Evolutionary conservation across 2,329 filamentous ascomycete species (phyloP), one percentile per base, ranked within the genome.

Genomic region (Botrytis aclada): DNA sequence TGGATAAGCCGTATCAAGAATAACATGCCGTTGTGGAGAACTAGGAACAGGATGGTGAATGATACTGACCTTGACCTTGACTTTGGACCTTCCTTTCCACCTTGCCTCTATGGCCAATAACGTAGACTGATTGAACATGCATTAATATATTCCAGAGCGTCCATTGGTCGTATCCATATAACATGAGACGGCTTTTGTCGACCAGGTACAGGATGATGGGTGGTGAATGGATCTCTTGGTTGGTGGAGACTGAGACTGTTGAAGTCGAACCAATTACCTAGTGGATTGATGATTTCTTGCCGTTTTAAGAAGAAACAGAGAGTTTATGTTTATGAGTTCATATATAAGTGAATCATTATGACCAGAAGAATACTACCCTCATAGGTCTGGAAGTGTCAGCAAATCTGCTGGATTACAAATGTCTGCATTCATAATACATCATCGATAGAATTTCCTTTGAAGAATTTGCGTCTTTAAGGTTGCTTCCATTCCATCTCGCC

Each of bases 161-260:
- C 29, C 32, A 70, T 70, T 70, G 67, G 67, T 37, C 32, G 12
- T n/a, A 10, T 70, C 54, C 29, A 61, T 43, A 32, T 29, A 70
- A n/a, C n/a, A 41, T 60, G 54, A 70, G 54, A 39, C 22, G 39
- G 37, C n/a, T 22, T 69, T 69, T 18, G 25, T 22, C 20, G 18
- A 32, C 45, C 10, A 56, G 51, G 51, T 56, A 56, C n/a, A 56
- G 43, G 14, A 37, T 47, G 63, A 20, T 51, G 63, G 37, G 25
- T 51, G 22, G 43, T 61, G 14, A 34, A 47, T 66, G 63, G 63
- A 63, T 61, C 58, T n/a, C 34, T 61, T 61, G 37, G 58, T 61
- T 61, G 37, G 58, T 61, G 58, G 58, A 61, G 29, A 16, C 58
- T 7, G 22, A 41, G 51, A 29, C 18, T 14, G 51, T 56, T 56